Conservation (phyloP, 345 rosid species). For the Linum lewisii region DNA sequence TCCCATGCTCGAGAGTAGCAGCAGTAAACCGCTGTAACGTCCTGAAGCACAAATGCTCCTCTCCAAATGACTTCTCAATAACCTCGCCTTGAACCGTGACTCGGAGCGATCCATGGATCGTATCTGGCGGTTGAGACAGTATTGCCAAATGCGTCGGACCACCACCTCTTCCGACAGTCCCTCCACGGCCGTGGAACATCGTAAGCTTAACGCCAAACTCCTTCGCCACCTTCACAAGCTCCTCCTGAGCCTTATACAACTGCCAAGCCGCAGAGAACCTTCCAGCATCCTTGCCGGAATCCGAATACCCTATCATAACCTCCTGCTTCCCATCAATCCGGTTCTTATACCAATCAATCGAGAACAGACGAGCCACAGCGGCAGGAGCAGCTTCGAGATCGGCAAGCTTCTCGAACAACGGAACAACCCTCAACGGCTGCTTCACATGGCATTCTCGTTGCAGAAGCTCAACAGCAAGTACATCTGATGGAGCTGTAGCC, state of each 20-base stretch:
- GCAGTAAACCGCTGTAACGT: constrained; percentile 95
- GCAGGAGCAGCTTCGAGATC: constrained; percentile 99
- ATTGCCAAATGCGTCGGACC: constrained; percentile 99
- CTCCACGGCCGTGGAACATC: constrained; percentile 99
- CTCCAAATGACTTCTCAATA: constrained; percentile 93
- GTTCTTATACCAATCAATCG: constrained; percentile 85
- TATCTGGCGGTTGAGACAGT: constrained; percentile 99
- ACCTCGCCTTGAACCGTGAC: constrained; percentile 98
- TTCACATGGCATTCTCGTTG: constrained; percentile 93
- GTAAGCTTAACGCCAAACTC: constrained; percentile 79
- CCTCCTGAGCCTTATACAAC: constrained; percentile 93
- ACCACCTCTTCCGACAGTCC: constrained; percentile 99
- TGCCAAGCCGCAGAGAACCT: constrained; percentile 98
- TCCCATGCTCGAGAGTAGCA: constrained; percentile 94
- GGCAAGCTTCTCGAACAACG: constrained; percentile 94
- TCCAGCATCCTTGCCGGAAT: constrained; percentile 97
- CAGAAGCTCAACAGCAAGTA: constrained; percentile 89
- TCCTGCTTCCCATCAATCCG: constrained; percentile 92
- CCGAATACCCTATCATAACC: constrained; percentile 99
- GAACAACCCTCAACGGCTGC: constrained; percentile 90
- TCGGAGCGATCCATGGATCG: constrained; percentile 83
- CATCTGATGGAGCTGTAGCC: constrained; percentile 96
- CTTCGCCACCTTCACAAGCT: constrained; percentile 86
- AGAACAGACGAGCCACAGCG: constrained; percentile 81
- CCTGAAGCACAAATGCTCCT: constrained; percentile 87